Evolutionary conservation across 2,329 filamentous ascomycete species (phyloP).

Genomic region (Fusarium odoratissimum): DNA sequence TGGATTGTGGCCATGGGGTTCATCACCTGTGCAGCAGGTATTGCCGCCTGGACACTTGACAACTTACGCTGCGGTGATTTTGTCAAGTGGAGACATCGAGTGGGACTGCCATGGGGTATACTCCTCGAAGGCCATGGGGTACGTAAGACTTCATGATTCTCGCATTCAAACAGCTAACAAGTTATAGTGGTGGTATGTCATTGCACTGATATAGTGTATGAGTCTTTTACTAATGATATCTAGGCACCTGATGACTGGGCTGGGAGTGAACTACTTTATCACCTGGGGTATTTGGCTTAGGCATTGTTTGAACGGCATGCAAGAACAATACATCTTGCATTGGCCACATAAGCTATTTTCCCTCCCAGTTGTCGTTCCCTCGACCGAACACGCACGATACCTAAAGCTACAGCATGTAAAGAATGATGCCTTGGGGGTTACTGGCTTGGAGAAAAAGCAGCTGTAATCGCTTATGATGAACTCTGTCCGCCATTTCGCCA

Average conservation of each 20-base stretch:
- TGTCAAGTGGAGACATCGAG: background rate
- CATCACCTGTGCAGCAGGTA: background rate
- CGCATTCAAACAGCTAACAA: background rate
- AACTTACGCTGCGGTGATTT: rapidly evolving
- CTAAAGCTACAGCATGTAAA: no score
- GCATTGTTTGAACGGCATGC: background rate
- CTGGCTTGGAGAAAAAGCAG: no score
- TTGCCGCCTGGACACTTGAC: background rate
- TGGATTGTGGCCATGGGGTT: background rate
- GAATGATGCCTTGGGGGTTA: no score
- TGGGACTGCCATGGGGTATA: background rate
- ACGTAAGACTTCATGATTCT: rapidly evolving
- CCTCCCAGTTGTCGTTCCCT: background rate
- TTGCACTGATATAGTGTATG: rapidly evolving
- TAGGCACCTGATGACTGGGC: background rate
- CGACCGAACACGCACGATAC: rapidly evolving
- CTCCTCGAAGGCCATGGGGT: background rate
- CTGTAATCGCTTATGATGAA: no score
- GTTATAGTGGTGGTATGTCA: background rate
- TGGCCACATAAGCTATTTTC: rapidly evolving
- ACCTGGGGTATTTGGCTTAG: background rate
- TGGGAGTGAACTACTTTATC: background rate
- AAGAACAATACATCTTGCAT: background rate
- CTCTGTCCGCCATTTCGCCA: no score
- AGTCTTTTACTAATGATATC: rapidly evolving